A percentile compares a stretch with the other conserved stretches of the same genome.
These are phyloP conservation scores for Circinella minor DNA, from an alignment of 371 early-diverging fungal genomes.

Conservation along the genomic window DNA sequence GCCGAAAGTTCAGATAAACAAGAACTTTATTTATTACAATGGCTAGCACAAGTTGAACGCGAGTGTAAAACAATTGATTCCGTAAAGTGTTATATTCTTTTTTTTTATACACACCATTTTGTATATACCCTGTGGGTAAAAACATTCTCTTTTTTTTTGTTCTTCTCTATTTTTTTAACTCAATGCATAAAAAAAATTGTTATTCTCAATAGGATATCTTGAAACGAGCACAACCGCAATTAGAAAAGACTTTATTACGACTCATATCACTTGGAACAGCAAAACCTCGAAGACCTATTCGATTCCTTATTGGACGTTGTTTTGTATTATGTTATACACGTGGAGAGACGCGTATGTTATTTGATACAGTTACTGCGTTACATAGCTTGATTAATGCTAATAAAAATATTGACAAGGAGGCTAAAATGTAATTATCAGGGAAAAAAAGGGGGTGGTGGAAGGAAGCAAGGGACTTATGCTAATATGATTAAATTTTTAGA, in stretches of 20 bases:
- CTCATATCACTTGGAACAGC: constrained; percentile 68
- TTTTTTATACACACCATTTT: too few species aligned
- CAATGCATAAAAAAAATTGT: too few species aligned
- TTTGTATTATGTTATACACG: constrained; percentile 71
- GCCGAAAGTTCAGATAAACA: constrained; percentile 74
- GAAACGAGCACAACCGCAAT: constrained; percentile 63
- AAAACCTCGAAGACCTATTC: constrained; percentile 78
- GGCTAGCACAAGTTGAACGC: constrained; percentile 78
- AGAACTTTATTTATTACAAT: constrained; percentile 79
- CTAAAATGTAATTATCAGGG: constrained; percentile 47
- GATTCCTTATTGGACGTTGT: constrained; percentile 78
- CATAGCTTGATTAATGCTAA: constrained; percentile 68
- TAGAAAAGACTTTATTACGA: constrained; percentile 74
- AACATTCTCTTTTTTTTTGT: too few species aligned
- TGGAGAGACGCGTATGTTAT: constrained; percentile 76
- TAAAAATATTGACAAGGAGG: constrained; percentile 72
- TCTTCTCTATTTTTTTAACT: too few species aligned
- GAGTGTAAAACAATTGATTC: constrained; percentile 59
- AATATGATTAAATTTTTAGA: constrained; percentile 41
- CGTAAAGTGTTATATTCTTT: constrained; percentile 34
- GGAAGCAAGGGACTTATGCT: background rate
- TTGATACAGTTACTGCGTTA: constrained; percentile 77
- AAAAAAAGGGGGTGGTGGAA: too few species aligned
- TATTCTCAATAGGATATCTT: constrained; percentile 53
- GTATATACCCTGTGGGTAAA: too few species aligned